Conservation (phyloP, 2,329 filamentous ascomycete genomes). For the Pseudocercospora eumusae region DNA sequence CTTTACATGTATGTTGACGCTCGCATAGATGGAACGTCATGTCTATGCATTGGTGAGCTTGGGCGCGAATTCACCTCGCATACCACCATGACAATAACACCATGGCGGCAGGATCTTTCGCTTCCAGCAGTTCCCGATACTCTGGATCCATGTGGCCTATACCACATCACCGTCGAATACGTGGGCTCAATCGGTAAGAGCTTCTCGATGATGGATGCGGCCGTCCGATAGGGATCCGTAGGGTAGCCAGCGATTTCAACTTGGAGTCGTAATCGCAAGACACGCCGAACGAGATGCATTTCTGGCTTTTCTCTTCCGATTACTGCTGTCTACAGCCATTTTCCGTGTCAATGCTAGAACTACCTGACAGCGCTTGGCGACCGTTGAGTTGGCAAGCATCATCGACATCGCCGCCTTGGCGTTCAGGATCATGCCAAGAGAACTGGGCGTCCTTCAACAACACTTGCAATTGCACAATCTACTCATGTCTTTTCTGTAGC, state of each 20-base stretch:
- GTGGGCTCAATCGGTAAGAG: slow-evolving; percentile 43
- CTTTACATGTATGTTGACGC: too few relatives aligned
- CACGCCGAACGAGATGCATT: slow-evolving; percentile 52
- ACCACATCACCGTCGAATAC: slow-evolving; percentile 48
- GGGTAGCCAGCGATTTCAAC: slow-evolving; percentile 12
- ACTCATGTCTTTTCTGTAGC: too few relatives aligned
- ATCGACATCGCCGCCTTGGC: too few relatives aligned
- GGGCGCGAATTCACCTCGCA: slow-evolving; percentile 25
- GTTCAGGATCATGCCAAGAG: too few relatives aligned
- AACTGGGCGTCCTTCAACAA: too few relatives aligned
- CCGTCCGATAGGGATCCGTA: slow-evolving; percentile 38
- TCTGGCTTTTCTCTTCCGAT: slow-evolving; percentile 48
- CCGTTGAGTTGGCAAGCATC: too few relatives aligned
- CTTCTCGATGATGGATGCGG: slow-evolving; percentile 40
- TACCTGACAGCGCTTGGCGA: not conserved
- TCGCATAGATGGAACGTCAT: too few relatives aligned
- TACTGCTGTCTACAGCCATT: too few relatives aligned
- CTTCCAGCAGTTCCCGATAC: slow-evolving; percentile 50
- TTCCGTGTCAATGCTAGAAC: too few relatives aligned
- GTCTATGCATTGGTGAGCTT: too few relatives aligned
- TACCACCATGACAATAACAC: slow-evolving; percentile 61
- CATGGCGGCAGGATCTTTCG: slow-evolving; percentile 57
- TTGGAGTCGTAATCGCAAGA: slow-evolving; percentile 50
- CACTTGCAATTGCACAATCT: too few relatives aligned
- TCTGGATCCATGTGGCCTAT: slow-evolving; percentile 48